Conservation (phyloP, 768 basidiomycete genomes). For the Lepiota brunneoincarnata region DNA sequence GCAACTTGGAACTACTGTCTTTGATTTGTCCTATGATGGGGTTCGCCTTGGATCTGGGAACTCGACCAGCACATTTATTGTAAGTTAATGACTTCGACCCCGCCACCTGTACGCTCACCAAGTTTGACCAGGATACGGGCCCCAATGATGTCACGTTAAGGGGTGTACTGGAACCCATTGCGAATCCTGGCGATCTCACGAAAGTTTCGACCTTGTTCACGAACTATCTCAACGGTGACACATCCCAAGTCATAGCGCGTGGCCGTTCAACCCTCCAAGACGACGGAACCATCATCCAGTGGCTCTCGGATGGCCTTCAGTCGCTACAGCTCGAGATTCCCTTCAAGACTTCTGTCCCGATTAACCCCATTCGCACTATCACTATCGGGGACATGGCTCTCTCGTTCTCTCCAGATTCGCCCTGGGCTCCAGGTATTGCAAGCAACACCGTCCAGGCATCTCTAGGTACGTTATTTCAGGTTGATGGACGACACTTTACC, state of each 20-base stretch:
- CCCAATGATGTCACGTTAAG: constrained; percentile 55
- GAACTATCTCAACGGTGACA: constrained; percentile 64
- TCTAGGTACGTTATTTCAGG: constrained; percentile 38
- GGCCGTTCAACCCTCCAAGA: constrained; percentile 57
- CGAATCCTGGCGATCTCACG: constrained; percentile 39
- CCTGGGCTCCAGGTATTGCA: constrained; percentile 57
- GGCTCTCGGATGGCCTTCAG: constrained; percentile 63
- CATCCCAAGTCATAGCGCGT: constrained; percentile 54
- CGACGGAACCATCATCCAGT: constrained; percentile 57
- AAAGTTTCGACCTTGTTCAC: constrained; percentile 65
- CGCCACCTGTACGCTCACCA: constrained; percentile 2
- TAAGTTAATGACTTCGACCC: constrained; percentile 24
- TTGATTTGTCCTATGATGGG: constrained; percentile 56
- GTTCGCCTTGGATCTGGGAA: constrained; percentile 57
- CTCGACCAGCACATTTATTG: constrained; percentile 49
- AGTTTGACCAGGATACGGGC: constrained; percentile 41
- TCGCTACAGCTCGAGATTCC: constrained; percentile 60
- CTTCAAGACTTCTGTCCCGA: constrained; percentile 47
- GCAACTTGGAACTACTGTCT: constrained; percentile 63
- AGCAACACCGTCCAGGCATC: constrained; percentile 59
- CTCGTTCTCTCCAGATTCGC: constrained; percentile 45
- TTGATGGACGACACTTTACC: constrained; percentile 1
- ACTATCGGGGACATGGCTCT: constrained; percentile 59
- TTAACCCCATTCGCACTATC: constrained; percentile 66
- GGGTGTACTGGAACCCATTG: constrained; percentile 57